Conservation (phyloP, 106 monocot genomes). For the Posidonia australis region DNA sequence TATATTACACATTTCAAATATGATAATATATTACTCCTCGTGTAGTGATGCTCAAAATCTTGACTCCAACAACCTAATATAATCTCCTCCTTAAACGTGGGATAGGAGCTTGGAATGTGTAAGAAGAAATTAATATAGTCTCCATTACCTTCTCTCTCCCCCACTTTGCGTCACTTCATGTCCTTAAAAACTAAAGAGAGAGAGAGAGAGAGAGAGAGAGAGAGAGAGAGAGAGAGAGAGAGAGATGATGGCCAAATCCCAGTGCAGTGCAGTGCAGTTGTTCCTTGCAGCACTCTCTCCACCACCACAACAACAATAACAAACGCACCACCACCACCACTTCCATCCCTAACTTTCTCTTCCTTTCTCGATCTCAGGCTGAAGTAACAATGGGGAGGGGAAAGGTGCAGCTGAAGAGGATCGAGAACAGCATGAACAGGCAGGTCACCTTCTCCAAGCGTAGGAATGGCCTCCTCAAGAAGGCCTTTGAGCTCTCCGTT, state of each 20-base stretch:
- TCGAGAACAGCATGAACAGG: conserved; percentile 67
- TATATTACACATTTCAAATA: no score
- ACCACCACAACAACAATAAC: no score
- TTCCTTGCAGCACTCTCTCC: not conserved
- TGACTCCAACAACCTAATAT: no score
- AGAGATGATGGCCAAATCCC: not conserved
- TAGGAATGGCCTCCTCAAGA: conserved; percentile 55
- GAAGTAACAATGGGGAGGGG: conserved; percentile 43
- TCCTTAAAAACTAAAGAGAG: not conserved
- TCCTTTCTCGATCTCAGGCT: not conserved
- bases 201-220: not conserved
- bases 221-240: not conserved
- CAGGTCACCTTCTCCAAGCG: conserved; percentile 81
- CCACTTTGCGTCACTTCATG: not conserved
- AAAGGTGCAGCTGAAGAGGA: conserved; percentile 66
- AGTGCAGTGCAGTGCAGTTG: no score
- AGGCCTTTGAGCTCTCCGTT: conserved; percentile 72
- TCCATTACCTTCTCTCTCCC: no score
- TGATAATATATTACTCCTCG: no score
- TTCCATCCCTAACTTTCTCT: not conserved
- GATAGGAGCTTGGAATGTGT: no score
- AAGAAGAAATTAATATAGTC: no score
- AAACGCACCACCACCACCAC: not conserved
- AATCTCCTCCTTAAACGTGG: no score
- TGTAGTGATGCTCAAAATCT: no score